phyloP scores from a whole-genome alignment of 2,329 filamentous ascomycete genomes.

The Hortaea werneckii region DNA sequence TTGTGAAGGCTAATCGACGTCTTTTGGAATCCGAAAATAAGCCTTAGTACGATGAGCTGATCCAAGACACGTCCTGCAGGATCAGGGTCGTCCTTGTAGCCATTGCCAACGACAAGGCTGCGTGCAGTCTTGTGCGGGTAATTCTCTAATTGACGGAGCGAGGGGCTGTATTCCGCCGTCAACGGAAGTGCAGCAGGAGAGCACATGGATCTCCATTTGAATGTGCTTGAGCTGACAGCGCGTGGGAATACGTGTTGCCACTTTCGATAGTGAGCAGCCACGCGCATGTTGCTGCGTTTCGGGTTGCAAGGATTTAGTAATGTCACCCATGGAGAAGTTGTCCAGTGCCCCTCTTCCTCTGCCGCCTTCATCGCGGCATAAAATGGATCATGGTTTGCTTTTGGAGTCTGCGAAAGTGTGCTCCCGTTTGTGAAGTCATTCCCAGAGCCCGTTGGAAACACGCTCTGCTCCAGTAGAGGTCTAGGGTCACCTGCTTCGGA shows the following conservation, averaged over 20 bases:
- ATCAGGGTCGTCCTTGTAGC: constrained; percentile 62
- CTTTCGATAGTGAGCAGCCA: constrained; percentile 71
- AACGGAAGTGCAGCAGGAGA: constrained; percentile 84
- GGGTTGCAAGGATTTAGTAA: constrained; percentile 90
- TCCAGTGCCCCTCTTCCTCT: constrained; percentile 7
- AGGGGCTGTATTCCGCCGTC: constrained; percentile 90
- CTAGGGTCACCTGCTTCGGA: constrained; percentile 10
- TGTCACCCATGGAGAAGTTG: constrained; percentile 79
- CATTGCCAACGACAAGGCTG: constrained; percentile 64
- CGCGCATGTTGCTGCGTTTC: constrained; percentile 58
- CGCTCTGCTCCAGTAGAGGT: constrained; percentile 14
- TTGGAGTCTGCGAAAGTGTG: constrained; percentile 14
- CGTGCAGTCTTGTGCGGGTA: constrained; percentile 55
- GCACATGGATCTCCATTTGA: constrained; percentile 96
- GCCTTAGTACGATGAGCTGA: constrained; percentile 75
- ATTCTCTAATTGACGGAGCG: constrained; percentile 65
- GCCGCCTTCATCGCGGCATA: constrained; percentile 6
- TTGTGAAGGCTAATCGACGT: background rate
- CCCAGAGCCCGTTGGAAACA: constrained; percentile 14
- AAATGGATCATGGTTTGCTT: constrained; percentile 7
- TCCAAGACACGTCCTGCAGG: constrained; percentile 68
- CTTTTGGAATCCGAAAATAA: constrained; percentile 85
- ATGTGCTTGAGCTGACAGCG: constrained; percentile 69
- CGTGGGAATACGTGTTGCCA: constrained; percentile 97
- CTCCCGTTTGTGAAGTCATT: constrained; percentile 11